phyloP scores from a whole-genome alignment of 164 flowering plant genomes.

The Magnolia changhungtana region DNA sequence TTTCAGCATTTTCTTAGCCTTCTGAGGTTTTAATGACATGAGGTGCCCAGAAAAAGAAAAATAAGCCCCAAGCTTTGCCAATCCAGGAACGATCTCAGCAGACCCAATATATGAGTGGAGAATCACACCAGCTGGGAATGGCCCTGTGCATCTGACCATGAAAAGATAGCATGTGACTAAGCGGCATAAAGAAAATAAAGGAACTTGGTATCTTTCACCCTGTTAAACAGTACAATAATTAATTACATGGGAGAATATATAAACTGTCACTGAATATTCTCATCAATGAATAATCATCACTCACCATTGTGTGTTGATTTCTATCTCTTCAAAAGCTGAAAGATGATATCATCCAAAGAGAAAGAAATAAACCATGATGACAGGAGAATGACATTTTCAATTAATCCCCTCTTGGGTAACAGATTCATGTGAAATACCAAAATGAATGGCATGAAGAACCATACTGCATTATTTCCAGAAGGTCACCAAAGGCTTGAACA shows the following conservation, averaged over 20 bases:
- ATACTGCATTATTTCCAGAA: slow-evolving; percentile 70
- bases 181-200: background rate
- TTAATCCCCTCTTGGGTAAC: background rate
- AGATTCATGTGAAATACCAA: background rate
- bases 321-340: background rate
- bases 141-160: slow-evolving; percentile 38
- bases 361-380: background rate
- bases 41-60: slow-evolving; percentile 93
- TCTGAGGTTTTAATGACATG: slow-evolving; percentile 65
- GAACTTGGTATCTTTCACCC: too few species aligned
- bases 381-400: background rate
- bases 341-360: background rate
- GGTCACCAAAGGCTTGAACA: slow-evolving; percentile 94
- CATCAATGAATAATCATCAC: background rate
- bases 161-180: background rate
- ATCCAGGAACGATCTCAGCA: slow-evolving; percentile 89
- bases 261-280: too few species aligned
- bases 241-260: too few species aligned
- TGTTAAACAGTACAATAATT: too few species aligned
- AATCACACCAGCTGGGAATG: slow-evolving; percentile 84
- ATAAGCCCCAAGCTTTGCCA: slow-evolving; percentile 87
- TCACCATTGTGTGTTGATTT: background rate
- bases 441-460: slow-evolving; percentile 11
- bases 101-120: slow-evolving; percentile 95
- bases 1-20: slow-evolving; percentile 84